Evolutionary conservation across 2,329 filamentous ascomycete genomes (phyloP), one percentile per base, ranked within the genome.

Genomic region (Pseudogymnoascus sp.): DNA sequence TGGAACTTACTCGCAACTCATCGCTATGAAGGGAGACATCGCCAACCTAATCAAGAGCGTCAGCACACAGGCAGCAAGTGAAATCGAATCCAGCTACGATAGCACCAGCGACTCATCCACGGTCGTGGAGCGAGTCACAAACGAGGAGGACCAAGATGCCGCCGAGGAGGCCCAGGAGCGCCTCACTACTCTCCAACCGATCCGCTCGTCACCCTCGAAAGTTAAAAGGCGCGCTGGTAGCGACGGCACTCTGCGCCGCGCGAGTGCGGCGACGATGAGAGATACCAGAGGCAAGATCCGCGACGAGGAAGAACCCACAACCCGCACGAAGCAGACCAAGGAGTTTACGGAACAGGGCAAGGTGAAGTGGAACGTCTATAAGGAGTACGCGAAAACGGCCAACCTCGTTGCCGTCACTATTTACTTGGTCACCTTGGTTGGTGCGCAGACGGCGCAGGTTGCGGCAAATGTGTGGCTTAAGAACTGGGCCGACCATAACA

Each of bases 281-380:
- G 91, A 92, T 0, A 88, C 90, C 19, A 83, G 90, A 63, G 90
- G 91, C 66, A 96, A 94, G 73, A 74, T 92, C 30, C 82, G 79
- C 0, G 92, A 97, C 66, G 91, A 97, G 67, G 90, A 92, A 74
- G 84, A 89, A 58, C 83, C 82, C 2, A 80, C 77, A 35, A 65
- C 71, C 59, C 92, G 90, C 75, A 91, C 88, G 45, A 90, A 86
- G 70, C 92, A 96, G 73, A 81, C 79, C 60, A 95, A 96, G 74
- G 94, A 99, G 72, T 87, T 88, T 65, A 82, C 84, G 2, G 91
- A 99, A 72, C 91, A 99, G 75, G 94, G 94, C 69, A 96, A 97
- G 72, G 94, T 99, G 67, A 97, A 96, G 74, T 97, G 94, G 92
- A 82, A 85, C 65, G 92, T 99, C 26, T 99, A 99, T 70, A 78